A percentile compares a stretch with the other conserved stretches of the same genome.
These are phyloP conservation scores for Nicotiana benthamiana DNA, from an alignment of 257 asterid species.

Conservation along the genomic window DNA sequence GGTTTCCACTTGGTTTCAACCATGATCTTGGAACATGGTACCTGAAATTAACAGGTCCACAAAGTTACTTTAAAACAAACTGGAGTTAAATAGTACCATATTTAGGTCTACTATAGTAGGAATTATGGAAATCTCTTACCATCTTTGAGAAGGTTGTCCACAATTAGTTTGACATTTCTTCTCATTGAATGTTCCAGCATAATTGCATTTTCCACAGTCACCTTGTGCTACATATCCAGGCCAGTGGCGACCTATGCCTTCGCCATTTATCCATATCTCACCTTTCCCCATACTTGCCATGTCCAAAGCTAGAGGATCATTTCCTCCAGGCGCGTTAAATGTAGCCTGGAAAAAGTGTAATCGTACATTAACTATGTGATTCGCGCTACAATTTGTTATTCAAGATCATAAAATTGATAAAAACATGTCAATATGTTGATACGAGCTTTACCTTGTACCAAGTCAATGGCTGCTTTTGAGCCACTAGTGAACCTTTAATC, in stretches of 20 bases:
- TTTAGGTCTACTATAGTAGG: background rate
- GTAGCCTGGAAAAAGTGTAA: constrained; percentile 35
- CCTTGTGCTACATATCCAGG: constrained; percentile 73
- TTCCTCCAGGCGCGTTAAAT: constrained; percentile 68
- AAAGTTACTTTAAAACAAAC: background rate
- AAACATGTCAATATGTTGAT: background rate
- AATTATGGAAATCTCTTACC: constrained; percentile 32
- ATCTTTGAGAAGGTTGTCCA: constrained; percentile 88
- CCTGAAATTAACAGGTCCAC: constrained; percentile 27
- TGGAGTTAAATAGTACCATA: background rate
- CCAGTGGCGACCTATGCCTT: constrained; percentile 89
- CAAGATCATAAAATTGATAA: background rate
- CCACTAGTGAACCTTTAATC: constrained; percentile 48
- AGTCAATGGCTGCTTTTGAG: constrained; percentile 75
- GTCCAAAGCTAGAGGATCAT: constrained; percentile 71
- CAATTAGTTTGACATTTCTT: constrained; percentile 67
- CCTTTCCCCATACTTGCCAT: constrained; percentile 95
- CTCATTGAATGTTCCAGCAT: constrained; percentile 67
- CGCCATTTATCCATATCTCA: constrained; percentile 82
- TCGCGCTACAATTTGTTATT: background rate
- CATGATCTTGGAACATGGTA: constrained; percentile 83
- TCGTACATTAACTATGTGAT: background rate
- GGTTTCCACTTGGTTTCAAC: constrained; percentile 62
- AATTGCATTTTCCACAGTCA: constrained; percentile 55
- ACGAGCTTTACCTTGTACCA: constrained; percentile 78